phyloP scores from a whole-genome alignment of 1,139 yeast species.

The Debaryomycetaceae sp. region DNA sequence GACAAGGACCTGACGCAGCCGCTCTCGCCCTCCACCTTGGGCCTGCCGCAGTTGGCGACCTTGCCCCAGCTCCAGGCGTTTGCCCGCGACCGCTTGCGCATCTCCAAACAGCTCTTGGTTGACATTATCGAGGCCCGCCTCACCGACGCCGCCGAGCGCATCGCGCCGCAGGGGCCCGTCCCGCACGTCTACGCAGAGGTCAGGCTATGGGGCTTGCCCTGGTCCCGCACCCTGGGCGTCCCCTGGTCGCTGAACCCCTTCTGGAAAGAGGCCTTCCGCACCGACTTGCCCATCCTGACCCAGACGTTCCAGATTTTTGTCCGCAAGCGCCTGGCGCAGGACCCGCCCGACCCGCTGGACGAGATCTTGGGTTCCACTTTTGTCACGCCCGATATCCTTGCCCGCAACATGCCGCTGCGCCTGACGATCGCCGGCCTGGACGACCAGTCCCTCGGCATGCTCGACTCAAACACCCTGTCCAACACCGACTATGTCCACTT shows the following conservation, averaged over 20 bases:
- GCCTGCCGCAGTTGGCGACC: neutral
- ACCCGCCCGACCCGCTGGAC: constrained; percentile 18
- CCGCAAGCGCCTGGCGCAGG: constrained; percentile 23
- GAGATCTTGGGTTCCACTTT: constrained; percentile 42
- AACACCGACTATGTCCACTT: constrained; percentile 29
- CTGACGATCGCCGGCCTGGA: constrained; percentile 27
- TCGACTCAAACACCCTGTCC: constrained; percentile 1
- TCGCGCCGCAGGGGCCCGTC: constrained; percentile 5
- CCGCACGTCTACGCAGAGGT: constrained; percentile 47
- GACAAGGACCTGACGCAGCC: constrained; percentile 2
- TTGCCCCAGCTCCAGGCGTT: constrained; percentile 11
- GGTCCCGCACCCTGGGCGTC: constrained; percentile 62
- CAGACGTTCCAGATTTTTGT: constrained; percentile 42
- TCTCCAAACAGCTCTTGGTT: constrained; percentile 41
- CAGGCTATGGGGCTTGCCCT: constrained; percentile 54
- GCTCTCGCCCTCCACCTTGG: neutral
- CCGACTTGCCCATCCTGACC: constrained; percentile 47
- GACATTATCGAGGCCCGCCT: constrained; percentile 54
- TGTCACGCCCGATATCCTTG: constrained; percentile 44
- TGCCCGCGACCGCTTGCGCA: constrained; percentile 34
- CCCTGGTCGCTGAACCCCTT: constrained; percentile 42
- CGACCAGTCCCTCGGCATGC: constrained; percentile 6
- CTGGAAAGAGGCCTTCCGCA: constrained; percentile 59
- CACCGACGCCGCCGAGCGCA: constrained; percentile 1
- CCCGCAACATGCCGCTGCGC: constrained; percentile 21